Percentiles rank a stretch among this genome's conserved stretches.
Evolutionary conservation across 2,329 filamentous ascomycete species (phyloP).

Genomic region (Magnaporthales sp.): DNA sequence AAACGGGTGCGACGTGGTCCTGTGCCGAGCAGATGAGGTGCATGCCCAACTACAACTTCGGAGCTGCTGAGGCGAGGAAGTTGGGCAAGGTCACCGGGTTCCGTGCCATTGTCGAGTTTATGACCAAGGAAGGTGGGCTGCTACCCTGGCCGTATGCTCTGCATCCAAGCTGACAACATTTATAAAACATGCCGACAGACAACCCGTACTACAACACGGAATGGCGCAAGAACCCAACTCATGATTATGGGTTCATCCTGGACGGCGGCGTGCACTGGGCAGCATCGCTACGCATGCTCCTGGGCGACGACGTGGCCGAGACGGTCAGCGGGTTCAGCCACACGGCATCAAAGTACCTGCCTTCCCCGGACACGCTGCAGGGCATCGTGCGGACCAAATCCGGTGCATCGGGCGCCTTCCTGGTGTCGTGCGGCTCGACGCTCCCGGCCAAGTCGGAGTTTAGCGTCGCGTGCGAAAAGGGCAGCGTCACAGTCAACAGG

Average conservation of each 20-base stretch:
- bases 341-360: conserved; percentile 25
- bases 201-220: conserved; percentile 42
- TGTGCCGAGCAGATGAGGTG: conserved; percentile 71
- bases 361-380: conserved; percentile 59
- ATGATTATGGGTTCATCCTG: conserved; percentile 70
- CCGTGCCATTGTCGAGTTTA: conserved; percentile 25
- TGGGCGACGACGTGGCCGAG: conserved; percentile 38
- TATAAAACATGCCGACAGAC: conserved; percentile 12
- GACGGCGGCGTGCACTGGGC: conserved; percentile 69
- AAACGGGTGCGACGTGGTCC: conserved; percentile 34
- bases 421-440: conserved; percentile 5
- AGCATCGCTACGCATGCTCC: conserved; percentile 51
- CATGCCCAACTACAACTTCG: conserved; percentile 43
- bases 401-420: conserved; percentile 10
- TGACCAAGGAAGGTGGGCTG: conserved; percentile 18
- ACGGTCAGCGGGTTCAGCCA: conserved; percentile 44
- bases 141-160: too few relatives aligned
- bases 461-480: conserved; percentile 20
- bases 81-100: conserved; percentile 49
- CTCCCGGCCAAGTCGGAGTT: conserved; percentile 6
- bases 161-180: background rate
- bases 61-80: conserved; percentile 34
- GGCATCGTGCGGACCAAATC: conserved; percentile 30
- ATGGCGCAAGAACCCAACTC: conserved; percentile 57
- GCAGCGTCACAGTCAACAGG: conserved; percentile 17